Evolutionary conservation across 2,329 filamentous ascomycete species (phyloP), one percentile per base, ranked within the genome.

Genomic region (Chrysosphaeria jannelii): DNA sequence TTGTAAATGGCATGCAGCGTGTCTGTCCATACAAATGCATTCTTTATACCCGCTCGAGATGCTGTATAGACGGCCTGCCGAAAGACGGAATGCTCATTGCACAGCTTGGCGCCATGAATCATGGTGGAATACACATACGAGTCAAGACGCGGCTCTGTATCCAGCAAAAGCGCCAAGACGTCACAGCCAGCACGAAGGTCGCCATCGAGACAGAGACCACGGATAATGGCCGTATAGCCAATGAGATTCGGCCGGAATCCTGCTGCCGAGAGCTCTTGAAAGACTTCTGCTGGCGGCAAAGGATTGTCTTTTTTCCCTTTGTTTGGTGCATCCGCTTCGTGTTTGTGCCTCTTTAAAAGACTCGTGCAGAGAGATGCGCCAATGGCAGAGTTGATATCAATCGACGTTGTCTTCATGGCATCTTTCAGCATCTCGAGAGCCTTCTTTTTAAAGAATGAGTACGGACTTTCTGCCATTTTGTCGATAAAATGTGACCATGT

Each of bases 51-150:
- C 5, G 48, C 42, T 15, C 44, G 30, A 21, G 52, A 47, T 4
- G 63, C 52, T 20, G 57, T 47, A 4, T 51, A 39, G 23, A 67
- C 48, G 21, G 69, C 50, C 15, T 47, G 45, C 20, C 50, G 45
- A 14, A 76, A 47, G 13, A 51, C 51, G 3, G 47, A 39, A 4
- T 51, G 45, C 29, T 72, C 52, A 13, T 49, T 41, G 11, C 48
- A 48, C 4, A 39, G 37, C 32, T 75, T 74, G 24, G 71, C 68
- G 15, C 68, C 67, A 28, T 66, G 57, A 20, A 89, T 53, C 16
- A 90, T 47, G 14, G 63, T 62, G 1, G 63, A 51, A 37, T 66
- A 74, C 0, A 74, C 67, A 31, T 61, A 55, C 0, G 44, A 43
- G 38, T 88, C 64, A 0, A 72, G 57, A 25, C 54, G 39, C 10